phyloP scores from a whole-genome alignment of 495 filamentous ascomycete genomes.

The Rhizodiscina lignyota region DNA sequence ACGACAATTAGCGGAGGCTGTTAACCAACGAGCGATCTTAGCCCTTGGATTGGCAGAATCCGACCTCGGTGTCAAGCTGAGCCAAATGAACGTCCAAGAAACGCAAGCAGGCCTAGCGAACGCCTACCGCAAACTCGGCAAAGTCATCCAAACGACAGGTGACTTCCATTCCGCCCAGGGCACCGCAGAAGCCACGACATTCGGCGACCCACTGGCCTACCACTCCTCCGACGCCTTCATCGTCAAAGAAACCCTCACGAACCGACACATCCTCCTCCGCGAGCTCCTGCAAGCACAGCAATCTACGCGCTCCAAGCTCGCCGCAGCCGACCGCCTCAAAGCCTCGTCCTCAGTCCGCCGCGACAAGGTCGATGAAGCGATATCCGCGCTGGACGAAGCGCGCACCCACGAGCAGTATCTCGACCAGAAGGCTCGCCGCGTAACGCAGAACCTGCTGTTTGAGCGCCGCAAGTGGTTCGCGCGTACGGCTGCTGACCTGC shows the following conservation, averaged over 20 bases:
- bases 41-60: slow-evolving; percentile 85
- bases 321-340: slow-evolving; percentile 78
- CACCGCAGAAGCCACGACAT: slow-evolving; percentile 86
- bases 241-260: slow-evolving; percentile 97
- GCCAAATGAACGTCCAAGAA: slow-evolving; percentile 73
- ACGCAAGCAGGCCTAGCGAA: slow-evolving; percentile 70
- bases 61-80: slow-evolving; percentile 81
- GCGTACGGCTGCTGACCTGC: slow-evolving; percentile 65
- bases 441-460: slow-evolving; percentile 72
- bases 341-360: slow-evolving; percentile 62
- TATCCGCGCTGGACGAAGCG: slow-evolving; percentile 75
- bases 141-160: slow-evolving; percentile 77
- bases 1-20: not conserved
- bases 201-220: slow-evolving; percentile 87
- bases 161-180: slow-evolving; percentile 97
- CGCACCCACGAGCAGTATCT: slow-evolving; percentile 62
- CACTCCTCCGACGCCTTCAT: slow-evolving; percentile 94
- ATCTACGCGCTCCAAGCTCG: slow-evolving; percentile 54
- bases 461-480: slow-evolving; percentile 88
- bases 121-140: slow-evolving; percentile 90
- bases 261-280: slow-evolving; percentile 93
- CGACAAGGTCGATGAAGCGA: slow-evolving; percentile 95
- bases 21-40: too few relatives aligned
- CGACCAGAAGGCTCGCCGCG: slow-evolving; percentile 63
- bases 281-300: slow-evolving; percentile 83